Conservation (phyloP, 2,329 filamentous ascomycete species). For the Plenodomus biglobosus region DNA sequence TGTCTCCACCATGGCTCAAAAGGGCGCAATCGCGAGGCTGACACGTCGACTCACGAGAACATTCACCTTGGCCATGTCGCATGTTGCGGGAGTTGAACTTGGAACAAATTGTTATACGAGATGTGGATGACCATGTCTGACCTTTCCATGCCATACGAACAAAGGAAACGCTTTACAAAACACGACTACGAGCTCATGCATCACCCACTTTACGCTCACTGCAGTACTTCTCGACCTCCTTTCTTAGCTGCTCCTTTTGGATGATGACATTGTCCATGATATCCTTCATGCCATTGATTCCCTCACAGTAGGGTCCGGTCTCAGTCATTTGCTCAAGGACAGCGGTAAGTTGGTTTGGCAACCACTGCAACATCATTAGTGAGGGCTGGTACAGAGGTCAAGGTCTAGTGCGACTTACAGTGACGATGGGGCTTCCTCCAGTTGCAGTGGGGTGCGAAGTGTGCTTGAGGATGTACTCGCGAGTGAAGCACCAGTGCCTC, state of each 20-base stretch:
- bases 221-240: constrained; percentile 77
- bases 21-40: constrained; percentile 28
- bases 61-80: too few species aligned
- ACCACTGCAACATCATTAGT: constrained; percentile 54
- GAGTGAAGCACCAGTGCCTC: constrained; percentile 83
- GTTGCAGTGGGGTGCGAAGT: constrained; percentile 76
- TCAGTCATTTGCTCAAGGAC: constrained; percentile 70
- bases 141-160: too few species aligned
- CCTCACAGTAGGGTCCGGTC: constrained; percentile 55
- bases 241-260: constrained; percentile 66
- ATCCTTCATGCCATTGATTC: constrained; percentile 53
- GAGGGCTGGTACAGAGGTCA: not conserved
- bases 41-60: not conserved
- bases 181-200: constrained; percentile 13
- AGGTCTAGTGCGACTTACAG: constrained; percentile 43
- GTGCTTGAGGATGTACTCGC: constrained; percentile 81
- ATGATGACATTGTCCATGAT: constrained; percentile 68
- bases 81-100: too few species aligned
- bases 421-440: constrained; percentile 79
- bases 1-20: constrained; percentile 1
- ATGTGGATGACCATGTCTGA: not conserved
- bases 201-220: constrained; percentile 56
- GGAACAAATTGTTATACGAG: not conserved
- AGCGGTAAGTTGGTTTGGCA: constrained; percentile 77
- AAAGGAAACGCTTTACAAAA: not conserved